Base-by-base conservation (phyloP, 208 protist genomes). In the Balamuthia mandrillaris region DNA sequence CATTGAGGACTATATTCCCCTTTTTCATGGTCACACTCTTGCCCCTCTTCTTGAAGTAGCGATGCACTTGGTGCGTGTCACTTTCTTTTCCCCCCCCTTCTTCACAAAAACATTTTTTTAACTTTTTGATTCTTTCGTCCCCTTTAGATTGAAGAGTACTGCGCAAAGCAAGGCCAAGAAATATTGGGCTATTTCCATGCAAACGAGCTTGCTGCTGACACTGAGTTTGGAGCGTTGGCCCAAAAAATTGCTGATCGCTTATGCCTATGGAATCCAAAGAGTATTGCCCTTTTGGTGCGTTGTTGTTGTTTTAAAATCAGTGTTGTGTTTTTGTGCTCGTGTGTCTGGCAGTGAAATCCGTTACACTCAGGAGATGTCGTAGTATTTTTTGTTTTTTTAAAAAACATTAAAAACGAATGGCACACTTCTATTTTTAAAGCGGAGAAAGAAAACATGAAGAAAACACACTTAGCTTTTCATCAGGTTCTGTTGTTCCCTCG, bases 161-260 rank as follows among this genome's bases (percentile, higher is more conserved):
- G 9, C 10, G 31, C 12, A 9, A 27, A 14, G 58, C 12, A 21
- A 14, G 29, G 10, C 12, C 10, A 12, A 14, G 4, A 9, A 9
- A 18, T 37, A 63, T 44, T 81, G 45, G 72, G 72, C 21, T 81
- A 63, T 51, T 81, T 81, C 49, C 72, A 81, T 1, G 72, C 72
- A 27, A 81, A 81, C 14, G 72, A 81, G 47, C 72, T 63, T 6
- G 45, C 52, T 61, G 72, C 56, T 18, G 52, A 81, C 47, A 41
- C n/a, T 3, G 72, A 81, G 33, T 51, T 81, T 16, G 61, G 72
- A 27, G 49, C 72, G 31, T 51, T 81, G 42, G 52, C 72, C 2
- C 24, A 49, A 24, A 56, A 51, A 31, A 61, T 81, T n/a, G 72
- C 21, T 51, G 33, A 29, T 51, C 56, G 61, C 49, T 63, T 81